These are phyloP conservation scores for Lipomyces orientalis DNA, from an alignment of 805 yeast species.

Conservation along the genomic window DNA sequence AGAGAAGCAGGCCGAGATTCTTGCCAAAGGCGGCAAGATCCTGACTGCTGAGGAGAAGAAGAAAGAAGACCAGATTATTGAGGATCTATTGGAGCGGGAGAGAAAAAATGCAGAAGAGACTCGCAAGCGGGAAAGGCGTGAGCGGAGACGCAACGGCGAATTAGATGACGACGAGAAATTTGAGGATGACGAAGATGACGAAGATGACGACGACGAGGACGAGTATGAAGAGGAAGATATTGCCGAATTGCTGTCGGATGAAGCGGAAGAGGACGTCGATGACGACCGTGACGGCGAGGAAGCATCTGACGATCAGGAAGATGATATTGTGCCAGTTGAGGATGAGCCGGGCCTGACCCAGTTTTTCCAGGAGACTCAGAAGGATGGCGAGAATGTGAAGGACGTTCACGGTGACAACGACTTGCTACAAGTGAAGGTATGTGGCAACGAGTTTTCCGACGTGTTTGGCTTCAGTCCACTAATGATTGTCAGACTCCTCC, in stretches of 20 bases:
- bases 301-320: constrained; percentile 10
- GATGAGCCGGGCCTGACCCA: neutral
- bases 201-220: constrained; percentile 27
- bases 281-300: neutral
- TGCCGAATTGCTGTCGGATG: constrained; percentile 12
- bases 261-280: constrained; percentile 15
- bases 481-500: neutral
- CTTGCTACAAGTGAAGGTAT: constrained; percentile 34
- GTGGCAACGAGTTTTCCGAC: neutral
- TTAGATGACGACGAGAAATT: constrained; percentile 21
- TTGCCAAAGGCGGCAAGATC: constrained; percentile 21
- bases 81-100: constrained; percentile 32
- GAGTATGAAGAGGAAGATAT: constrained; percentile 22
- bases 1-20: constrained; percentile 16
- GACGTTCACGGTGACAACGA: constrained; percentile 22
- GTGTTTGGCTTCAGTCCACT: neutral
- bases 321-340: constrained; percentile 1
- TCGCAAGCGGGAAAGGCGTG: constrained; percentile 22
- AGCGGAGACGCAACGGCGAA: constrained; percentile 13
- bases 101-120: constrained; percentile 29
- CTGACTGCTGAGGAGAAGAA: constrained; percentile 24
- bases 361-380: neutral
- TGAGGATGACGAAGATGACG: constrained; percentile 18
- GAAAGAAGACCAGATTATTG: constrained; percentile 31
- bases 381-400: neutral